A percentile compares a stretch with the other conserved stretches of the same genome.
Conservation (phyloP, 2,329 filamentous ascomycete species). For the Cryphonectria nitschkei region DNA sequence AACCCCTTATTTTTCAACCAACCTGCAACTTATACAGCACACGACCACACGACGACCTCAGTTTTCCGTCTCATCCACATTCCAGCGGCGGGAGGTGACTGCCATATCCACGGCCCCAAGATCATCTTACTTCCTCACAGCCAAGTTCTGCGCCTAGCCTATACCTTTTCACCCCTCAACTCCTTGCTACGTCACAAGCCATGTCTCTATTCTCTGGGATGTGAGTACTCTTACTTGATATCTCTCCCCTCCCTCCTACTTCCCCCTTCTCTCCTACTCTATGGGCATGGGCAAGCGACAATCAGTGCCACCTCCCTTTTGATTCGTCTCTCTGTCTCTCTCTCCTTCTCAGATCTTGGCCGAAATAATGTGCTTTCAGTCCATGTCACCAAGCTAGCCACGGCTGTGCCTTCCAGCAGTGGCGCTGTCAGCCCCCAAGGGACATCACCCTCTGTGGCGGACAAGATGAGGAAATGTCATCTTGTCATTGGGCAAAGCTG, state of each 20-base stretch:
- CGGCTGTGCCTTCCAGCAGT: background rate
- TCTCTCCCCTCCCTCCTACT: constrained; percentile 8
- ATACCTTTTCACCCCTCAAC: background rate
- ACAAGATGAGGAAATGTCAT: constrained; percentile 6
- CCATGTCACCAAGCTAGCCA: constrained; percentile 1
- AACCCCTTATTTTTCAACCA: constrained; percentile 17
- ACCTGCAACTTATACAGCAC: constrained; percentile 14
- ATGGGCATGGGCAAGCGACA: background rate
- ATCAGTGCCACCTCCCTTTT: background rate
- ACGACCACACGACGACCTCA: constrained; percentile 10
- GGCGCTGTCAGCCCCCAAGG: background rate
- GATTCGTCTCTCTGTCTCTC: background rate
- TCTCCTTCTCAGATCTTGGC: background rate
- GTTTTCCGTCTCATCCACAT: background rate
- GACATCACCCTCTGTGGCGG: background rate
- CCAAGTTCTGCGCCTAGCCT: background rate
- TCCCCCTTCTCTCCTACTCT: constrained; percentile 4
- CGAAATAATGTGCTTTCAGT: background rate
- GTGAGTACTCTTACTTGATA: constrained; percentile 47
- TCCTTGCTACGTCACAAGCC: constrained; percentile 31
- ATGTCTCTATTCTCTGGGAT: constrained; percentile 67
- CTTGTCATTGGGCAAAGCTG: constrained; percentile 5
- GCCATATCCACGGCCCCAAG: background rate
- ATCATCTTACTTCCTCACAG: background rate
- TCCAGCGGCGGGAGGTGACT: background rate